Evolutionary conservation across 805 yeast genomes (phyloP).

Genomic region (Ogataea pignaliae): DNA sequence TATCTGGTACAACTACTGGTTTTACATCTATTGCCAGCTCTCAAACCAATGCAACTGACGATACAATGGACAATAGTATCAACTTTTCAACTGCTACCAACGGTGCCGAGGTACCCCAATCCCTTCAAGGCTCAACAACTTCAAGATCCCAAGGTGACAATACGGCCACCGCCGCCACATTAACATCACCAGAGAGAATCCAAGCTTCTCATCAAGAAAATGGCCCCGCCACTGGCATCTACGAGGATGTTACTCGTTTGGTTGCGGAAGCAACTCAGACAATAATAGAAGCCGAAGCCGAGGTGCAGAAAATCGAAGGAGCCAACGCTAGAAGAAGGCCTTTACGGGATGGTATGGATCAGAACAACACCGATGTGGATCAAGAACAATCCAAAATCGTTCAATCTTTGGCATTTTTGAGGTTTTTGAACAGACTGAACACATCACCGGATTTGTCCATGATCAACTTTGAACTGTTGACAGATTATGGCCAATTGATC

Average conservation of each 20-base stretch:
- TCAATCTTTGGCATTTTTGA: constrained; percentile 24
- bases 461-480: constrained; percentile 18
- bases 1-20: constrained; percentile 12
- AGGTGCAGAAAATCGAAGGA: constrained; percentile 21
- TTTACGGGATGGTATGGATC: constrained; percentile 2
- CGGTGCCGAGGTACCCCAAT: neutral
- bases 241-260: constrained; percentile 23
- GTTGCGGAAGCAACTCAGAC: constrained; percentile 25
- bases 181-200: constrained; percentile 3
- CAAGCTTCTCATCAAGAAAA: constrained; percentile 13
- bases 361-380: constrained; percentile 9
- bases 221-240: constrained; percentile 16
- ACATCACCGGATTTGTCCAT: constrained; percentile 18
- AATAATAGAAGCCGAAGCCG: constrained; percentile 25
- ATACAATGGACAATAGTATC: neutral
- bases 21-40: neutral
- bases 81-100: constrained; percentile 1
- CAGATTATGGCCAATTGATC: constrained; percentile 21
- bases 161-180: neutral
- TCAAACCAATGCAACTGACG: neutral
- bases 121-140: neutral
- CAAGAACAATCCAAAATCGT: constrained; percentile 25
- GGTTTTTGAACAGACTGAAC: constrained; percentile 25
- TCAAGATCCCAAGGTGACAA: neutral
- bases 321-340: constrained; percentile 8